Evolutionary conservation across 805 yeast genomes (phyloP).

Genomic region (Torulaspora gathmanii): DNA sequence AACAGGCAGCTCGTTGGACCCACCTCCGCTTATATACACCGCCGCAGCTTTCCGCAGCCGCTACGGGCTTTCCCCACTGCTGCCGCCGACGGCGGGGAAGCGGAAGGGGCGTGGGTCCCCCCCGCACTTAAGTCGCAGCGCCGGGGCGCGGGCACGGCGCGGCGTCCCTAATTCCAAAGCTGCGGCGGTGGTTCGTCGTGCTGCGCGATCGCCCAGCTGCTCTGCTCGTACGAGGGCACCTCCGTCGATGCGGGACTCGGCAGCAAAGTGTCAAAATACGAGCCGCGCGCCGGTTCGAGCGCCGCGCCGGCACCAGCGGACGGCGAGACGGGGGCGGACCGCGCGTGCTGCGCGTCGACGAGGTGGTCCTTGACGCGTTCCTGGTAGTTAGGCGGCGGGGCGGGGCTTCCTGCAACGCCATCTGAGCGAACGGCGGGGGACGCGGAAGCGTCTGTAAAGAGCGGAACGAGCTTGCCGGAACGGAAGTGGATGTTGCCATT

Average conservation of each 20-base stretch:
- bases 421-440: conserved; percentile 3
- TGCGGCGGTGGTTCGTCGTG: conserved; percentile 6
- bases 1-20: too few species aligned
- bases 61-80: neutral
- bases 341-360: neutral
- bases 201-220: conserved; percentile 2
- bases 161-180: neutral
- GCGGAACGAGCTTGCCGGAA: conserved; percentile 34
- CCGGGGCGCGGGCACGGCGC: conserved; percentile 2
- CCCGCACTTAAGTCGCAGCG: neutral
- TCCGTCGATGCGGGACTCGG: conserved; percentile 5
- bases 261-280: neutral
- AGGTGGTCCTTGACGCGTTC: conserved; percentile 34
- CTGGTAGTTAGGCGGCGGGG: conserved; percentile 20
- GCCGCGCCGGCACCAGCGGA: neutral
- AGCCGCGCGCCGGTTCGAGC: neutral
- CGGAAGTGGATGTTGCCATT: conserved; percentile 42
- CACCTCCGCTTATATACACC: too few species aligned
- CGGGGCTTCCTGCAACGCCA: conserved; percentile 5
- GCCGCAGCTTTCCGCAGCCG: too few species aligned
- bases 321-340: conserved; percentile 6
- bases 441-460: conserved; percentile 20
- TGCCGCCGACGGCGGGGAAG: neutral
- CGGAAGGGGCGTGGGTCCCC: too few species aligned
- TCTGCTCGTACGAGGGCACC: conserved; percentile 15